A percentile compares a stretch with the other conserved stretches of the same genome.
Conservation (phyloP, 2,329 filamentous ascomycete species). For the Clarireedia hainanense region DNA sequence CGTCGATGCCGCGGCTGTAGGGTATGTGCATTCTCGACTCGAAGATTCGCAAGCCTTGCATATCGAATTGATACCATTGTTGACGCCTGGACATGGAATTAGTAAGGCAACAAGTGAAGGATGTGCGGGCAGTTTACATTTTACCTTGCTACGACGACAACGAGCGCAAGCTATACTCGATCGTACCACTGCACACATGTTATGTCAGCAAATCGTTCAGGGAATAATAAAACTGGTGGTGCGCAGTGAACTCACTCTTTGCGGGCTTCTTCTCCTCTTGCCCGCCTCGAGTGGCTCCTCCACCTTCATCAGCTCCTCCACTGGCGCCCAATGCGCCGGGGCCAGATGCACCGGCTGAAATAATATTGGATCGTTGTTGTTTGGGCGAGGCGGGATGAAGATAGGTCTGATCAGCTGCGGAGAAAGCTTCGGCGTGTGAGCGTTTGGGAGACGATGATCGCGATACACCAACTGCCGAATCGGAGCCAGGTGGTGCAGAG, state of each 20-base stretch:
- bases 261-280: conserved; percentile 35
- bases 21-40: conserved; percentile 66
- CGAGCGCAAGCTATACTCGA: conserved; percentile 72
- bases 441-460: conserved; percentile 28
- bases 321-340: conserved; percentile 20
- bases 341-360: conserved; percentile 18
- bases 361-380: conserved; percentile 20
- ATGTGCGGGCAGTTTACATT: conserved; percentile 49
- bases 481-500: conserved; percentile 19
- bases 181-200: conserved; percentile 48
- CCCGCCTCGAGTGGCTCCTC: conserved; percentile 27
- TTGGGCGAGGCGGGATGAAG: conserved; percentile 26
- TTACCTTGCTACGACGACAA: conserved; percentile 76
- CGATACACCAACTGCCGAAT: conserved; percentile 17
- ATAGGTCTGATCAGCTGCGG: conserved; percentile 21
- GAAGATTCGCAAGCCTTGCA: conserved; percentile 70
- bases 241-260: conserved; percentile 5
- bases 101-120: background rate
- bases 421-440: conserved; percentile 28
- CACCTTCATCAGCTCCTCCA: conserved; percentile 24
- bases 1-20: conserved; percentile 35
- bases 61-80: conserved; percentile 60
- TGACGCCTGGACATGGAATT: conserved; percentile 33
- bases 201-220: background rate
- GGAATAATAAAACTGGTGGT: background rate